phyloP scores from a whole-genome alignment of 345 rosid genomes.

The Cardamine occulta region DNA sequence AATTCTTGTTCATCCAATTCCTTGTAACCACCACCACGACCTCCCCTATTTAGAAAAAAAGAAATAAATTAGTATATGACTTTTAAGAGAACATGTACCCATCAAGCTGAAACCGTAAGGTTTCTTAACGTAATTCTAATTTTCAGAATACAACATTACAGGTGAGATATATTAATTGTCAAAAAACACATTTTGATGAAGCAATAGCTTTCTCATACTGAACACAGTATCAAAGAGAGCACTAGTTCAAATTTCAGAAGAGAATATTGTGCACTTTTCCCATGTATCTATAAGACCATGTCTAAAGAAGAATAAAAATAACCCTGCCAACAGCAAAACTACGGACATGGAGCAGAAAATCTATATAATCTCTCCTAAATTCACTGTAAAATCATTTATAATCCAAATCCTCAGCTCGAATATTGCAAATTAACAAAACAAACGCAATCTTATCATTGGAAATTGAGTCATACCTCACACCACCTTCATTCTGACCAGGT shows the following conservation, averaged over 20 bases:
- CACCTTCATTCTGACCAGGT: conserved; percentile 96
- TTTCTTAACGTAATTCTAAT: conserved; percentile 5
- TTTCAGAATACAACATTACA: not conserved
- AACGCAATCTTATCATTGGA: not conserved
- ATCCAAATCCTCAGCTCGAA: not conserved
- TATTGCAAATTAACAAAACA: conserved; percentile 16
- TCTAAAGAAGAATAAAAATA: conserved; percentile 7
- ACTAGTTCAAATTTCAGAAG: not conserved
- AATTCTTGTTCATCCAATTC: conserved; percentile 98
- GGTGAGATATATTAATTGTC: not conserved
- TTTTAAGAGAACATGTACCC: not conserved
- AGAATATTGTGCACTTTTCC: not conserved
- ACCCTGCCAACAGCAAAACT: not conserved
- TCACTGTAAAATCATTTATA: not conserved
- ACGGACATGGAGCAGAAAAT: not conserved
- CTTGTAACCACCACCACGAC: conserved; percentile 98
- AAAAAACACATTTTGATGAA: not conserved
- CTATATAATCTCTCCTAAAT: not conserved
- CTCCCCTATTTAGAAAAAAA: conserved; percentile 66
- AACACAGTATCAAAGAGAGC: not conserved
- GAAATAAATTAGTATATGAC: not conserved
- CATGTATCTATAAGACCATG: not conserved
- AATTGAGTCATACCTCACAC: conserved; percentile 69
- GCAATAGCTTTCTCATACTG: not conserved
- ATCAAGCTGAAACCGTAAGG: not conserved